Conservation (phyloP, 352 stramenopile species). For the Thraustotheca clavata region DNA sequence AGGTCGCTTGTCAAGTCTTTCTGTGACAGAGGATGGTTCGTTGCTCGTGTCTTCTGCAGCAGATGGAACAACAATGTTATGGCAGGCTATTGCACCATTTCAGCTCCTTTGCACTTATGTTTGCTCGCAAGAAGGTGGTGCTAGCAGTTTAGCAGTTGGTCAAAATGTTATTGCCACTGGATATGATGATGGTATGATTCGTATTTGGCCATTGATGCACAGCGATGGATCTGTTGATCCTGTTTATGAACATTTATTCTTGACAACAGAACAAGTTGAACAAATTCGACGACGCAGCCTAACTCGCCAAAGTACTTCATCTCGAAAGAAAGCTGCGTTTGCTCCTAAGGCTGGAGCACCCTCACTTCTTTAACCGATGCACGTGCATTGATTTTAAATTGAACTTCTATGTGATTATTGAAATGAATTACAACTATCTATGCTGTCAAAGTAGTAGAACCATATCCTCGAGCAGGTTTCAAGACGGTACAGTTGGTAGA, state of each 20-base stretch:
- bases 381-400: conserved; percentile 6
- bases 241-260: conserved; percentile 11
- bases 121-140: conserved; percentile 2
- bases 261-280: conserved; percentile 7
- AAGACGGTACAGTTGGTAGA: background rate
- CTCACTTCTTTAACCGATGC: conserved; percentile 8
- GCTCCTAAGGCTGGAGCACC: background rate
- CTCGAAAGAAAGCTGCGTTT: conserved; percentile 15
- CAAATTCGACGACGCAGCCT: background rate
- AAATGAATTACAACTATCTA: background rate
- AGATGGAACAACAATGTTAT: conserved; percentile 18
- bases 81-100: conserved; percentile 16
- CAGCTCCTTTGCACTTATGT: conserved; percentile 23
- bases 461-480: background rate
- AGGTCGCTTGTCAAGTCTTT: conserved; percentile 15
- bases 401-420: background rate
- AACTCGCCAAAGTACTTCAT: background rate
- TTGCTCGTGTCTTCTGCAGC: conserved; percentile 18
- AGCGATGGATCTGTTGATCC: background rate
- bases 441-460: background rate
- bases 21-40: conserved; percentile 2
- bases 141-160: conserved; percentile 12
- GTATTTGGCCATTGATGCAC: conserved; percentile 19
- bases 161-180: conserved; percentile 19
- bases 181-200: conserved; percentile 23